phyloP scores from a whole-genome alignment of 139 green algal species.

The Chlorella sp. region DNA sequence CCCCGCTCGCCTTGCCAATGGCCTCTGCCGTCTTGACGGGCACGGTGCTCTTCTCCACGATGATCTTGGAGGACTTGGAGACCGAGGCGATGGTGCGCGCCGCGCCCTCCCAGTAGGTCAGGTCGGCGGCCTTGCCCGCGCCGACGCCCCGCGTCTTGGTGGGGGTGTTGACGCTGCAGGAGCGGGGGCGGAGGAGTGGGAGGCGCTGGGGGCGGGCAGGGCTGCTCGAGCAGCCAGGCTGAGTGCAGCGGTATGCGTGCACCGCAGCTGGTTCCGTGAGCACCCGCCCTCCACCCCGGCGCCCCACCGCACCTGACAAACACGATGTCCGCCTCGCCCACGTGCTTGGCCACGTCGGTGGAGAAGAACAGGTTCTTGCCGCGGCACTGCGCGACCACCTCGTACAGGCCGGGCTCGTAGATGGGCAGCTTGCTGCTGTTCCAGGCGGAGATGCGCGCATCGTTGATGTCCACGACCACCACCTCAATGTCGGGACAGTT shows the following conservation, averaged over 20 bases:
- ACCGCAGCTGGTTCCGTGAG: not conserved
- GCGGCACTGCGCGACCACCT: slow-evolving; percentile 85
- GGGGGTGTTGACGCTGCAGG: slow-evolving; percentile 94
- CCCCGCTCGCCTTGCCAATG: slow-evolving; percentile 87
- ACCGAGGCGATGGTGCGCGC: slow-evolving; percentile 91
- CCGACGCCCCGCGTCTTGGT: slow-evolving; percentile 97
- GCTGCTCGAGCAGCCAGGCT: not conserved
- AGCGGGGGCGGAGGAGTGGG: not conserved
- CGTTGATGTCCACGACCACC: slow-evolving; percentile 92
- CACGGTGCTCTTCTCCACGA: slow-evolving; percentile 99
- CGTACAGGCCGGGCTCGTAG: slow-evolving; percentile 95
- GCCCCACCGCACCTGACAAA: slow-evolving; percentile 81
- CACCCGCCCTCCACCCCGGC: not conserved
- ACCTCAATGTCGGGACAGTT: slow-evolving; percentile 97
- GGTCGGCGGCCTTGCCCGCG: slow-evolving; percentile 94
- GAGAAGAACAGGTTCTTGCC: slow-evolving; percentile 97
- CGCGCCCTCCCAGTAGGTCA: slow-evolving; percentile 99
- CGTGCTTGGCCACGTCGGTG: slow-evolving; percentile 92
- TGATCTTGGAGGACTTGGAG: slow-evolving; percentile 91
- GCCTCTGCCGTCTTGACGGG: slow-evolving; percentile 99
- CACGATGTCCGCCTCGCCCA: slow-evolving; percentile 94
- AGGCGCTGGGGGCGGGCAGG: not conserved
- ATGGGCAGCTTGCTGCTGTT: slow-evolving; percentile 97
- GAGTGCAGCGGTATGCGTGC: not conserved
- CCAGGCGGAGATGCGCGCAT: slow-evolving; percentile 89